Base-by-base conservation (phyloP, 1,284 basidiomycete genomes). In the Anthracocystis setariae region DNA sequence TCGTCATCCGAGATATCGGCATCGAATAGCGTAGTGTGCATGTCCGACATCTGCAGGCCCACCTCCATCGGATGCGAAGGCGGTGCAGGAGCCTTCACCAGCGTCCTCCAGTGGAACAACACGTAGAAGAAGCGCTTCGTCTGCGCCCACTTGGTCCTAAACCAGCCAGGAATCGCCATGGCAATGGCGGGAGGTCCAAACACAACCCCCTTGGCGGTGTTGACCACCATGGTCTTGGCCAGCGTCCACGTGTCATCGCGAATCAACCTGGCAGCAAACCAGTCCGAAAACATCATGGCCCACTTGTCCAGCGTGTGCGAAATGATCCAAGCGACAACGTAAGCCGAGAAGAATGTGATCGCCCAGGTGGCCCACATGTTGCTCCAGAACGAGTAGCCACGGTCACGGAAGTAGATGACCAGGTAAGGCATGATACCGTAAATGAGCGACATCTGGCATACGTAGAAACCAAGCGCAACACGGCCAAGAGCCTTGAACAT, bases 381-480 rank as follows among this genome's bases (percentile, higher is more conserved):
- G 68, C 78, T 77, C 83, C 83, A 84, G 79, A 82, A 84, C 38
- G 74, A 73, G 32, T 74, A 64, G 17, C 78, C 78, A 3, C 64
- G 58, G 52, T 72, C 72, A 65, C 72, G 70, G 68, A 84, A 83
- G 73, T 81, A 64, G 48, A 84, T 76, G 55, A 83, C 71, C 54
- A 84, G 53, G 54, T 80, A 78, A 13, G 84, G 84, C 82, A 84
- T 83, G 69, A 84, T 65, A 46, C 78, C 77, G 63, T 84, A 84
- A 48, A 84, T 76, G 54, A 81, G 80, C 54, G 83, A 77, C 82
- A 84, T 84, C 74, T 84, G 84, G 74, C 83, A 84, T 35, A 84
- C 78, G 73, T 84, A 84, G 78, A 84, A 84, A 10, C 84, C 84
- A 66, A 84, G 83, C 35, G 83, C 84, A 24, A 84, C 78, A 50